Evolutionary conservation across 306 rosid genomes (phyloP), one percentile per base, ranked within the genome.

Genomic region (Dalbergia cultrata): DNA sequence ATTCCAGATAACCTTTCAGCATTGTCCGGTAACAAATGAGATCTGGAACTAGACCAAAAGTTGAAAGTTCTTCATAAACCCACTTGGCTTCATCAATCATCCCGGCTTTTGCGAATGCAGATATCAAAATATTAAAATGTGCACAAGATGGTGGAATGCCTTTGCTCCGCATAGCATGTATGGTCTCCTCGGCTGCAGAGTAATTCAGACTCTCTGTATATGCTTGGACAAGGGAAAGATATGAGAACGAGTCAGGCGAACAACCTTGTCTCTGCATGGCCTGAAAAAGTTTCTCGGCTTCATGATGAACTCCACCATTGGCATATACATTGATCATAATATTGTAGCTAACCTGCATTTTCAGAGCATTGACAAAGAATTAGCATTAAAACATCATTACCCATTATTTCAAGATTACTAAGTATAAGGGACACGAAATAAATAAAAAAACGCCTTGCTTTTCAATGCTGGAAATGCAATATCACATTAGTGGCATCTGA

Each of bases 261-360:
- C 67, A 82, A 75, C 90, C 90, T 62, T 91, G 85, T 75, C 65
- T 78, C 86, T 88, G 85, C 97, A 95, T 92, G 66, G 85, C 90
- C 57, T 82, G 78, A 81, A 90, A 85, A 87, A 90, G 84, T 53
- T 91, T 81, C 74, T 90, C 90, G 39, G 86, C 91, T 87, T 90
- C 92, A 62, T 85, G 79, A 76, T 82, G 71, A 66, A 79, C 37
- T 83, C 97, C 99, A 6, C 91, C 93, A 61, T 77, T 82, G 26
- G 95, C 99, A 75, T 90, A 91, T 33, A 90, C 95, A 71, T 92
- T 84, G 80, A 90, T 90, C 97, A 95, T 92, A 59, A 95, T 92
- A 44, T 95, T 89, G 85, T 90, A 95, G 86, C 99, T 88, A 65
- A 92, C 90, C 98, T 95, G 97, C 84, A 85, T 70, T 90, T 70